These are phyloP conservation scores for Fistulifera pelliculosa DNA, from an alignment of 108 stramenopile species.

Conservation along the genomic window DNA sequence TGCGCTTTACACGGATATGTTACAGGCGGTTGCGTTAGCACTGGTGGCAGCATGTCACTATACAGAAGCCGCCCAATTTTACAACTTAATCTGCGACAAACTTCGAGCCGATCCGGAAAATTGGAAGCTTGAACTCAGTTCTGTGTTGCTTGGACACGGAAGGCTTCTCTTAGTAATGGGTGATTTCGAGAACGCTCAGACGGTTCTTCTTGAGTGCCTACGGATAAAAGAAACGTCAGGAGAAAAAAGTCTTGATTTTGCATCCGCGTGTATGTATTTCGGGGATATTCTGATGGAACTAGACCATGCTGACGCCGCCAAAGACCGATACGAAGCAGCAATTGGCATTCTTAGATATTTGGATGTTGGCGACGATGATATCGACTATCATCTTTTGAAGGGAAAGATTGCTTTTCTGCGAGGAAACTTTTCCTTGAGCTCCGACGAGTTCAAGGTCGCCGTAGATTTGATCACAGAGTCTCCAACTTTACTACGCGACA, in stretches of 20 bases:
- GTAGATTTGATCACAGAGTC: slow-evolving; percentile 13
- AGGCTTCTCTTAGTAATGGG: slow-evolving; percentile 32
- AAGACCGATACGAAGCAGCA: slow-evolving; percentile 25
- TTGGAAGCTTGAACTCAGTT: slow-evolving; percentile 32
- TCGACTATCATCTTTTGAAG: slow-evolving; percentile 10
- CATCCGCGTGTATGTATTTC: slow-evolving; percentile 15
- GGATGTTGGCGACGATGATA: slow-evolving; percentile 8
- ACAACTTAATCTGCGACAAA: slow-evolving; percentile 22
- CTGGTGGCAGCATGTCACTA: slow-evolving; percentile 32
- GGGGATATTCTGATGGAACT: slow-evolving; percentile 36
- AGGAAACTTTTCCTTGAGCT: slow-evolving; percentile 13
- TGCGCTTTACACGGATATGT: slow-evolving; percentile 15
- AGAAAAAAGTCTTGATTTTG: slow-evolving; percentile 21
- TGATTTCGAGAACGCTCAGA: slow-evolving; percentile 29
- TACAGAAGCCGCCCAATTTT: slow-evolving; percentile 21
- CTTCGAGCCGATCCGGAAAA: slow-evolving; percentile 10
- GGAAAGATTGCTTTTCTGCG: slow-evolving; percentile 26
- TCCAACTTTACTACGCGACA: slow-evolving; percentile 24
- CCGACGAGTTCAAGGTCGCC: slow-evolving; percentile 22
- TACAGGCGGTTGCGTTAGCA: slow-evolving; percentile 28
- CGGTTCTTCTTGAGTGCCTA: slow-evolving; percentile 20
- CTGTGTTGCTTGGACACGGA: slow-evolving; percentile 27
- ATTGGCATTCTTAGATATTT: slow-evolving; percentile 15
- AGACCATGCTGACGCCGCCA: slow-evolving; percentile 19
- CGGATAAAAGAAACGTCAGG: slow-evolving; percentile 27